These are phyloP conservation scores for Selaginella moellendorffii DNA, from an alignment of 75 land plant species.

Conservation along the genomic window DNA sequence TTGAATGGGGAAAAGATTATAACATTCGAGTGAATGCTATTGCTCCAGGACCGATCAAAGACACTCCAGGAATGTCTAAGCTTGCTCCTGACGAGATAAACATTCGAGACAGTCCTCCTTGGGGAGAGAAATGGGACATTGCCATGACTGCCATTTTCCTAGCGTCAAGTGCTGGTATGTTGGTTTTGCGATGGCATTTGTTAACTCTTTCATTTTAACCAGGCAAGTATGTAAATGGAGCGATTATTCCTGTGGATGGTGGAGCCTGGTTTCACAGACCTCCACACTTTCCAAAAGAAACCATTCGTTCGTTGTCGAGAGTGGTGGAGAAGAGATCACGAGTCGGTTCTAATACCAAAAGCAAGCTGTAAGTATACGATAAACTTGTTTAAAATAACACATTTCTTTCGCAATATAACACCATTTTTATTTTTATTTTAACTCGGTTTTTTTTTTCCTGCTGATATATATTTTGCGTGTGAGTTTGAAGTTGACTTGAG, in stretches of 20 bases:
- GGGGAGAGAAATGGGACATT: slow-evolving; percentile 96
- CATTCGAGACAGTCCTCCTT: slow-evolving; percentile 26
- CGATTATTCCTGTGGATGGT: slow-evolving; percentile 62
- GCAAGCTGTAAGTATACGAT: slow-evolving; percentile 19
- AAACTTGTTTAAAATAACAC: too few species aligned
- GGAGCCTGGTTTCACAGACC: slow-evolving; percentile 72
- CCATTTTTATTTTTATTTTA: too few species aligned
- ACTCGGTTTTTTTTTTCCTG: too few species aligned
- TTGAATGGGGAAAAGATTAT: slow-evolving; percentile 96
- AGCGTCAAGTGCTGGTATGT: slow-evolving; percentile 74
- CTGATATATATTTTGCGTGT: too few species aligned
- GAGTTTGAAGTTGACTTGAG: too few species aligned
- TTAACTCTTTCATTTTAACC: neutral
- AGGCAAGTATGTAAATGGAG: slow-evolving; percentile 88
- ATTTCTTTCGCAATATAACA: too few species aligned
- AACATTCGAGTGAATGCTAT: slow-evolving; percentile 88
- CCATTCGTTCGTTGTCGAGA: slow-evolving; percentile 47
- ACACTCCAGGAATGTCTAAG: slow-evolving; percentile 79
- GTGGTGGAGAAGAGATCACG: slow-evolving; percentile 61
- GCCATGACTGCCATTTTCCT: slow-evolving; percentile 89
- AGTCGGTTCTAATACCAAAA: slow-evolving; percentile 1
- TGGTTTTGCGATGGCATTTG: neutral
- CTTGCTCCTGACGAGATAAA: slow-evolving; percentile 53
- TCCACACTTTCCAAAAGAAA: slow-evolving; percentile 46
- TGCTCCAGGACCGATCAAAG: slow-evolving; percentile 95